These are phyloP conservation scores for Corylus heterophylla DNA, from an alignment of 306 rosid genomes.

Conservation along the genomic window DNA sequence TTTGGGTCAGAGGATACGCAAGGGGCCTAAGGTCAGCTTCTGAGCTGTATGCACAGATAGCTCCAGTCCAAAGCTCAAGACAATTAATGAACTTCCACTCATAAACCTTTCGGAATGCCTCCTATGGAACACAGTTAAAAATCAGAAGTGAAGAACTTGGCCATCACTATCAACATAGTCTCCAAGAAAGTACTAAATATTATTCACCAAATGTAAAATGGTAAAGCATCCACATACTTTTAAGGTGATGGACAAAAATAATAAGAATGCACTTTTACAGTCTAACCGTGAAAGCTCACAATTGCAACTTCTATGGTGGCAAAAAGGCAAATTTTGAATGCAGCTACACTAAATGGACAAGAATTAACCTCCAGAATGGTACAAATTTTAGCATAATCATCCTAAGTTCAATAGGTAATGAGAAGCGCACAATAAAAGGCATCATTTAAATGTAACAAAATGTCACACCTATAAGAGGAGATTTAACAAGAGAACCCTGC, in stretches of 20 bases:
- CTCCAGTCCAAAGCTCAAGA: constrained; percentile 95
- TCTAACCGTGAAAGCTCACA: constrained; percentile 18
- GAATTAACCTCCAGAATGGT: not conserved
- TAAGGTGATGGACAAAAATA: not conserved
- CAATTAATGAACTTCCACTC: constrained; percentile 92
- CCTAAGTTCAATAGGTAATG: constrained; percentile 8
- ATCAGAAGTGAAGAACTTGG: constrained; percentile 17
- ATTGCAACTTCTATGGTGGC: constrained; percentile 2
- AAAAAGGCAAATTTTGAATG: not conserved
- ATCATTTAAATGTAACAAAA: not conserved
- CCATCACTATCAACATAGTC: not conserved
- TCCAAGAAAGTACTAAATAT: not conserved
- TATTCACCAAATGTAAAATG: not conserved
- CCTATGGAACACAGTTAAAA: constrained; percentile 52
- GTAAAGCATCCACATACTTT: not conserved
- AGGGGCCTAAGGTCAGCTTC: constrained; percentile 81
- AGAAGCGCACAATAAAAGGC: not conserved
- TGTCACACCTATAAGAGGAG: constrained; percentile 1
- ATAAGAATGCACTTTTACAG: constrained; percentile 16
- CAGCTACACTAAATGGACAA: not conserved
- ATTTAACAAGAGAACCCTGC: not conserved
- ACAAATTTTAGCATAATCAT: not conserved
- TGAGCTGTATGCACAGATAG: constrained; percentile 68
- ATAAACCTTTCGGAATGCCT: constrained; percentile 88
- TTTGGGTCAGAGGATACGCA: constrained; percentile 86